These are phyloP conservation scores for Pseudocercospora ulei DNA, from an alignment of 2,329 filamentous ascomycete species.

Conservation along the genomic window DNA sequence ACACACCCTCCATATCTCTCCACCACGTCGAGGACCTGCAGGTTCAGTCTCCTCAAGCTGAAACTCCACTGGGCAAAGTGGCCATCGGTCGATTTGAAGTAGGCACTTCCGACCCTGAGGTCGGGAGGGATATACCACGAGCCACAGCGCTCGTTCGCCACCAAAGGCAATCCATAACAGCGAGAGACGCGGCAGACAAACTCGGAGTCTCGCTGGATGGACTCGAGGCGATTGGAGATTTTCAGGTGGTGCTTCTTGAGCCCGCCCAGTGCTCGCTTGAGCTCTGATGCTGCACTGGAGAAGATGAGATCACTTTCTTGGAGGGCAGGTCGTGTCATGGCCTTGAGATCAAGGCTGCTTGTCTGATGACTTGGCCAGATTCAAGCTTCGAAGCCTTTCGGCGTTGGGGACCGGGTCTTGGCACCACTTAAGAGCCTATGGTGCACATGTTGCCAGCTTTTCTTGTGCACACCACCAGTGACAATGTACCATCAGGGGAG, in stretches of 20 bases:
- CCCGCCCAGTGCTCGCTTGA: conserved; percentile 59
- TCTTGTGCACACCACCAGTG: no score
- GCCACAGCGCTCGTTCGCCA: conserved; percentile 91
- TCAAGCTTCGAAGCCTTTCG: not conserved
- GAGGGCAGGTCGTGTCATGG: conserved; percentile 10
- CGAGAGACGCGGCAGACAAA: conserved; percentile 59
- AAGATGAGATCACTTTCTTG: conserved; percentile 43
- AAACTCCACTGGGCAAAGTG: conserved; percentile 88
- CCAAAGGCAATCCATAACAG: conserved; percentile 55
- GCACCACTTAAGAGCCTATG: no score
- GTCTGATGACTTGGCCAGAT: no score
- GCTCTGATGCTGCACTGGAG: conserved; percentile 49
- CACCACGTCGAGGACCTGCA: conserved; percentile 65
- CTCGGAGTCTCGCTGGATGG: conserved; percentile 63
- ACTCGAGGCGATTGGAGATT: conserved; percentile 69
- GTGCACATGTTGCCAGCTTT: no score
- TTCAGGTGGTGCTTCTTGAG: conserved; percentile 69
- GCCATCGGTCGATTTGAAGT: conserved; percentile 97
- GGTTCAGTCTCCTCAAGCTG: conserved; percentile 71
- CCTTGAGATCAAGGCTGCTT: no score
- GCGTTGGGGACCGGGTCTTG: no score
- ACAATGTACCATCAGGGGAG: no score
- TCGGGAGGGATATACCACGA: conserved; percentile 77
- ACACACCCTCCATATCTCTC: conserved; percentile 56
- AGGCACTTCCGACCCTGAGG: conserved; percentile 62